Conservation (phyloP, 495 filamentous ascomycete species). For the Hypoxylon rickii region DNA sequence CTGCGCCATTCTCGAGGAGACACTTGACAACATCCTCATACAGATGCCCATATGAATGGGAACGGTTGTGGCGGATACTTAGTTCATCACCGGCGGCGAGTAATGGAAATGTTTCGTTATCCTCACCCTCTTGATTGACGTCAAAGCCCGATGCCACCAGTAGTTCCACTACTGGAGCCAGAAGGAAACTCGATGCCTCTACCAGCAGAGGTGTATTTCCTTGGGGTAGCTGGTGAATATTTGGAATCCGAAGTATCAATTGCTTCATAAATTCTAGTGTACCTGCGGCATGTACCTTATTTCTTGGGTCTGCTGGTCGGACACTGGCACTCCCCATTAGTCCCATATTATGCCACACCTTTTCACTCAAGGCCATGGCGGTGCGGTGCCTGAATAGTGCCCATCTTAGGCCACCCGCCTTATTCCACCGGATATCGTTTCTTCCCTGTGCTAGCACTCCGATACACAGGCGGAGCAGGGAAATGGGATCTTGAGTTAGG, state of each 20-base stretch:
- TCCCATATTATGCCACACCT: too few species aligned
- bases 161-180: background rate
- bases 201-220: background rate
- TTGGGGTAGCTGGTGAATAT: background rate
- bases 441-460: background rate
- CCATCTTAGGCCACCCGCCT: too few species aligned
- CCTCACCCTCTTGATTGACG: background rate
- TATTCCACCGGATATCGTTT: too few species aligned
- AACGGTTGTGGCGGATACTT: too few species aligned
- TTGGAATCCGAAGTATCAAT: background rate
- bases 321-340: too few species aligned
- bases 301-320: too few species aligned
- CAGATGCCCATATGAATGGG: too few species aligned
- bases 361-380: too few species aligned
- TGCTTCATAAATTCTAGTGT: background rate
- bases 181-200: background rate
- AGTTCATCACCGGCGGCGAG: background rate
- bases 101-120: background rate
- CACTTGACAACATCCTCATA: background rate
- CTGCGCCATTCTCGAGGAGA: slow-evolving; percentile 8
- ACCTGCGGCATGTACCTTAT: background rate
- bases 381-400: too few species aligned
- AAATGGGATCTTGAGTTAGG: background rate
- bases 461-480: background rate
- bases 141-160: background rate